A percentile compares a stretch with the other conserved stretches of the same genome.
These are phyloP conservation scores for Tricholoma sp. DNA, from an alignment of 768 basidiomycete species.

Conservation along the genomic window DNA sequence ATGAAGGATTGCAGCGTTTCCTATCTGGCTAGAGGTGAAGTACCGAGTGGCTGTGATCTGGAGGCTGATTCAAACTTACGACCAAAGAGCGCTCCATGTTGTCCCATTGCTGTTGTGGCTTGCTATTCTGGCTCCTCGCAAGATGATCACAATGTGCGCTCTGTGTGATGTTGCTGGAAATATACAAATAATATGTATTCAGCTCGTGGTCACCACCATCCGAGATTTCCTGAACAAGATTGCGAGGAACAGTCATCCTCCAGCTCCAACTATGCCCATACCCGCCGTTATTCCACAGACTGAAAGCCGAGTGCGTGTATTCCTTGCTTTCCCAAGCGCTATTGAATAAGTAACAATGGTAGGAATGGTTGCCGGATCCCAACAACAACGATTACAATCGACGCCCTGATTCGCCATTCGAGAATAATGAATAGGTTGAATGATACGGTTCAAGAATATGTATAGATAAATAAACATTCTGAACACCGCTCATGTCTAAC, in stretches of 20 bases:
- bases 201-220: constrained; percentile 63
- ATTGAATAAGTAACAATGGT: constrained; percentile 2
- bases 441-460: background rate
- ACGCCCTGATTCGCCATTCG: constrained; percentile 35
- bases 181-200: background rate
- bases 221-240: constrained; percentile 69
- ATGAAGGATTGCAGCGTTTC: constrained; percentile 53
- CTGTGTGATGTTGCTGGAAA: background rate
- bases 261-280: constrained; percentile 30
- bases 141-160: constrained; percentile 71
- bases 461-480: background rate
- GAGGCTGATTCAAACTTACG: constrained; percentile 1
- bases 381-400: constrained; percentile 23
- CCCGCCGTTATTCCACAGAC: constrained; percentile 18
- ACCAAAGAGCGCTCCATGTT: constrained; percentile 70
- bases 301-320: constrained; percentile 24
- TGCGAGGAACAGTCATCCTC: constrained; percentile 28
- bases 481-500: background rate
- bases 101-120: constrained; percentile 73
- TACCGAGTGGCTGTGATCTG: background rate
- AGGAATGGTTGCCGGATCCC: constrained; percentile 33
- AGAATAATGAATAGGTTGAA: constrained; percentile 26
- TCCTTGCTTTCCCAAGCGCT: background rate
- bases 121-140: constrained; percentile 79
- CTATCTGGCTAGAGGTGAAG: constrained; percentile 74